Evolutionary conservation across 192 early-diverging fungal genomes (phyloP).

Genomic region (Backusella tuberculispora): DNA sequence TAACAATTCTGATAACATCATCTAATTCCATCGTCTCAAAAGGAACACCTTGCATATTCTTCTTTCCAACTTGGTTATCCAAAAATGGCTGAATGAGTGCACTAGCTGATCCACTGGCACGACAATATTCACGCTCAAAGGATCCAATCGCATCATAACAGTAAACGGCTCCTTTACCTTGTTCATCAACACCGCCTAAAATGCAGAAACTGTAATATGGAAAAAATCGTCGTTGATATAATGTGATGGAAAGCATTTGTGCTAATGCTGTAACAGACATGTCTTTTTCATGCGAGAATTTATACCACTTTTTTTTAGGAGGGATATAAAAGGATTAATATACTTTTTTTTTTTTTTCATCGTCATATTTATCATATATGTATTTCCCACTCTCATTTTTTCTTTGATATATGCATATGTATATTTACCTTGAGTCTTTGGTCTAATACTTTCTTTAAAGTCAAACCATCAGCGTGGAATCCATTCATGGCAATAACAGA

Average conservation of each 20-base stretch:
- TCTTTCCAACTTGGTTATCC: conserved; percentile 89
- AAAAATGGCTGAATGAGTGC: conserved; percentile 95
- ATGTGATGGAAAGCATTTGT: conserved; percentile 90
- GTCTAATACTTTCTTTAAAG: conserved; percentile 78
- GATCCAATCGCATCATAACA: conserved; percentile 94
- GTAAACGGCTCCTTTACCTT: conserved; percentile 92
- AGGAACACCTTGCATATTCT: conserved; percentile 64
- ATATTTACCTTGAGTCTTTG: conserved; percentile 82
- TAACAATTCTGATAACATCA: conserved; percentile 75
- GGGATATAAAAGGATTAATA: conserved; percentile 13
- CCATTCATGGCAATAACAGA: conserved; percentile 84
- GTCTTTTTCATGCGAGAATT: conserved; percentile 84
- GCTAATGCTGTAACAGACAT: conserved; percentile 89
- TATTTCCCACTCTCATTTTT: neutral
- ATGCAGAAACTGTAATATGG: conserved; percentile 93
- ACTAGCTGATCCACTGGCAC: conserved; percentile 83
- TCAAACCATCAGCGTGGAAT: conserved; percentile 88
- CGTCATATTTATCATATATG: neutral
- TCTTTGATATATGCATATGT: neutral
- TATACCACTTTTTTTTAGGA: conserved; percentile 73
- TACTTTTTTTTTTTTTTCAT: neutral
- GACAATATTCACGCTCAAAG: conserved; percentile 76
- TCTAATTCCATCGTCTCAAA: conserved; percentile 54
- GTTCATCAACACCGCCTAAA: conserved; percentile 86
- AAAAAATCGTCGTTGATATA: conserved; percentile 95